Conservation (phyloP, 495 filamentous ascomycete genomes). For the Neurospora hispaniola region DNA sequence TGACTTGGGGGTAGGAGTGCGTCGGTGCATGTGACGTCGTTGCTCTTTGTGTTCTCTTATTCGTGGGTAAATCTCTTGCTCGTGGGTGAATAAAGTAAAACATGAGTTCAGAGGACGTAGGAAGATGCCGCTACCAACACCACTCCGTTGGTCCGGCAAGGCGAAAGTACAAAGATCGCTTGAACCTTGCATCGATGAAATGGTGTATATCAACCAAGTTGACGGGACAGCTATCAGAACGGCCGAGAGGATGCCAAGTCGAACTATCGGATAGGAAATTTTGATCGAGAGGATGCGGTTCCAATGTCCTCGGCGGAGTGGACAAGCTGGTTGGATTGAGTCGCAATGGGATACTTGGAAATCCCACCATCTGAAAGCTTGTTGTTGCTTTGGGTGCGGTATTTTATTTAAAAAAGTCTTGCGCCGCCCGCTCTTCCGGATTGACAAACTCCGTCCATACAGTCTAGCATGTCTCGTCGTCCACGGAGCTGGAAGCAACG, state of each 20-base stretch:
- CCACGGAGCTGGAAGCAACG: background rate
- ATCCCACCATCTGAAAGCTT: background rate
- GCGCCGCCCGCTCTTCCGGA: background rate
- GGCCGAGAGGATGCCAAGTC: background rate
- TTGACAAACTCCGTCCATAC: background rate
- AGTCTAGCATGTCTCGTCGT: background rate
- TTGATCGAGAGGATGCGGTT: background rate
- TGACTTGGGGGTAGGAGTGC: background rate
- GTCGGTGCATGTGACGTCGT: background rate
- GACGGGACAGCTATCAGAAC: background rate
- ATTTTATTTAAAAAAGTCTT: background rate
- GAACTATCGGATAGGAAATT: background rate
- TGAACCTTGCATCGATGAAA: background rate
- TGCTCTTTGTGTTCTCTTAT: background rate
- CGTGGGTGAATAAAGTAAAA: background rate
- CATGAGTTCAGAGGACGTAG: background rate
- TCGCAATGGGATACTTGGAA: background rate
- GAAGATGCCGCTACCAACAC: background rate
- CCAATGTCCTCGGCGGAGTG: background rate
- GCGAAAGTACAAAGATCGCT: background rate
- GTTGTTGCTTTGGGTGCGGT: background rate
- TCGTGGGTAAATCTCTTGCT: background rate
- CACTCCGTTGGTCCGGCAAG: background rate
- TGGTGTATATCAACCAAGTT: background rate
- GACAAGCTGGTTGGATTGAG: background rate